These are phyloP conservation scores for Biscutella laevigata DNA, from an alignment of 441 rosid genomes.

Conservation along the genomic window DNA sequence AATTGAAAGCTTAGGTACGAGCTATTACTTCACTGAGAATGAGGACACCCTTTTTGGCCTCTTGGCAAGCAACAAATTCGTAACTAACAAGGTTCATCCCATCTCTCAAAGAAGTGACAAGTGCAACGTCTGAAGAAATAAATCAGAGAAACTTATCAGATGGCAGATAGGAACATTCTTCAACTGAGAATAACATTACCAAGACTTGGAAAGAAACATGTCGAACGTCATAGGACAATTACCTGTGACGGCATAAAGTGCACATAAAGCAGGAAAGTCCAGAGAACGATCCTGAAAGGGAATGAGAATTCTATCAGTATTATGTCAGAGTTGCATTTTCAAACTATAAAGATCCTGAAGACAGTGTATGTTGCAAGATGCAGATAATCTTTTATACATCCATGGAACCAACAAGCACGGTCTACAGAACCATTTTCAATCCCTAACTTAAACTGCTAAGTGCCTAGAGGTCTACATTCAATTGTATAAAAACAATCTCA, in stretches of 20 bases:
- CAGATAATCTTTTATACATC: background rate
- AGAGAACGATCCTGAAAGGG: constrained; percentile 90
- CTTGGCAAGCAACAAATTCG: constrained; percentile 99
- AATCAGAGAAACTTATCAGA: constrained; percentile 12
- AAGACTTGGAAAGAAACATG: constrained; percentile 1
- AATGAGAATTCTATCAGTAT: constrained; percentile 11
- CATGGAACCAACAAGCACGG: background rate
- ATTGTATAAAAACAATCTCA: background rate
- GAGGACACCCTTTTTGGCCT: constrained; percentile 90
- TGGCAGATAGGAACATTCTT: constrained; percentile 3
- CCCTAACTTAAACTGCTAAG: background rate
- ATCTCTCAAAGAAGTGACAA: constrained; percentile 94
- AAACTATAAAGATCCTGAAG: constrained; percentile 1
- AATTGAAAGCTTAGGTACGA: background rate
- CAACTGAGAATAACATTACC: background rate
- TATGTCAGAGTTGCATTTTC: background rate
- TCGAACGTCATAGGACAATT: constrained; percentile 12
- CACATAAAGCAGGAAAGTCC: constrained; percentile 75
- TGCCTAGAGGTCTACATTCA: background rate
- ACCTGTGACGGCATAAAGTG: constrained; percentile 97
- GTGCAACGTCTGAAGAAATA: constrained; percentile 70
- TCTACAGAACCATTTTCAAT: background rate
- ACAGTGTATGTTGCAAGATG: background rate
- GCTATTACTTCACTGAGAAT: constrained; percentile 90
- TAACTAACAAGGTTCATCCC: constrained; percentile 99